phyloP scores from a whole-genome alignment of 2,329 filamentous ascomycete species.

The Aspergillus phoenicis region DNA sequence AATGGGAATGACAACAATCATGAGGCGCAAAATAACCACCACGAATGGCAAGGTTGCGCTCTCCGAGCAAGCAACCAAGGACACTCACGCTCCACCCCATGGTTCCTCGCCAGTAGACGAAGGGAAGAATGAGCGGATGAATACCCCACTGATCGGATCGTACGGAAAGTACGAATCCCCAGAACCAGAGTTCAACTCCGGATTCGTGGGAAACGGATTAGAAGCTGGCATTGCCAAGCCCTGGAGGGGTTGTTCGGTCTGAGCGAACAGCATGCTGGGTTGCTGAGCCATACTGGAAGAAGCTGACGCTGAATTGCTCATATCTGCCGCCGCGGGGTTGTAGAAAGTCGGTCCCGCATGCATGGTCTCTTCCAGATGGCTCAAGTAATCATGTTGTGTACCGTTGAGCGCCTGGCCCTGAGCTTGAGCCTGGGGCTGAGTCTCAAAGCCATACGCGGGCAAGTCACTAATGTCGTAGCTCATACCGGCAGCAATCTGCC shows the following conservation, averaged over 20 bases:
- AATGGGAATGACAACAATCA: not conserved
- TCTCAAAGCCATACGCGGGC: slow-evolving; percentile 27
- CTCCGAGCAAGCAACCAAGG: not conserved
- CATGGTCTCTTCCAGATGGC: not conserved
- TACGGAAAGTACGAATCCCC: slow-evolving; percentile 41
- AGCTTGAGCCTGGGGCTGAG: slow-evolving; percentile 6
- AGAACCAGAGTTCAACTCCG: slow-evolving; percentile 14
- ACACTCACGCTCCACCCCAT: slow-evolving; percentile 23
- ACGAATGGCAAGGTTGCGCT: not conserved
- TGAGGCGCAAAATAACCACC: not conserved
- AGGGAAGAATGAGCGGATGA: slow-evolving; percentile 45
- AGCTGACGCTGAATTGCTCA: not conserved
- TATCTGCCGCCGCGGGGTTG: not conserved
- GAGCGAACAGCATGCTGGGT: not conserved
- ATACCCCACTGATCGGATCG: slow-evolving; percentile 43
- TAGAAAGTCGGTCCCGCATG: not conserved
- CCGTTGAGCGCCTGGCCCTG: slow-evolving; percentile 1
- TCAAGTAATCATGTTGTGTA: slow-evolving; percentile 13
- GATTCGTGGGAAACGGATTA: slow-evolving; percentile 10
- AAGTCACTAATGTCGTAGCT: slow-evolving; percentile 40
- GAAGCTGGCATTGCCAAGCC: not conserved
- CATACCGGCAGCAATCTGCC: slow-evolving; percentile 39
- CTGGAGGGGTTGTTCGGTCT: not conserved
- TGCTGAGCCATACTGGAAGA: not conserved
- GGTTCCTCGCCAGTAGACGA: slow-evolving; percentile 27